Evolutionary conservation across 2,329 filamentous ascomycete species (phyloP), one percentile per base, ranked within the genome.

Genomic region (Fusarium denticulatum): DNA sequence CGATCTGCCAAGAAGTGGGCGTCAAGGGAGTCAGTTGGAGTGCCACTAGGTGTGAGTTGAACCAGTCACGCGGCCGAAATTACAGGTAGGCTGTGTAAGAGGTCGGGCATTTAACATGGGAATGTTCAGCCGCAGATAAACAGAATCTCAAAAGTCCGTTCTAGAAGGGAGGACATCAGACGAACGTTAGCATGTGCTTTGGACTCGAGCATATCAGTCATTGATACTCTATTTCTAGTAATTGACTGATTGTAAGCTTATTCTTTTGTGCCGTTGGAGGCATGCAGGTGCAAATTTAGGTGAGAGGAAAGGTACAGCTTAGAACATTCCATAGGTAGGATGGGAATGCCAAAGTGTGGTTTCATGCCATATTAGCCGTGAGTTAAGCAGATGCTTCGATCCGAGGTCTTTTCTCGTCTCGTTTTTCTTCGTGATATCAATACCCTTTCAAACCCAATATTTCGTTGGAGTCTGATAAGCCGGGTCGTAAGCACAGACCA

Each of bases 1-100:
- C 60, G 69, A 71, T 61, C 62, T 67, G 39, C 45, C 67, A 67
- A 70, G 40, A 65, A 43, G 46, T 65, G 37, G 58, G 45, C 50
- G 46, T 59, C 43, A 66, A 72, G 60, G 42, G 60, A 59, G 64
- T 40, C 62, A 47, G 43, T 60, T 56, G 26, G 30, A 66, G 70
- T 71, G 52, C 60, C 61, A 72, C 69, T 52, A 45, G 49, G 70
- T 60, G 57, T 53, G 49, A 57, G 43, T 64, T 60, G 43, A 49
- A 36, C 32, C 56, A 40, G 34, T 73, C 58, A 69, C 57, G 64
- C 64, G 66, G 49, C 37, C 57, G 49, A 69, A 69, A 68, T 56
- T 50, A 63, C 57, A 40, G 43, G 34, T 52, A 45, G 64, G 64
- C 63, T 67, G 63, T 67, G 64, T 43, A 67, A 52, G 64, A 60